Evolutionary conservation across 306 rosid genomes (phyloP).

Genomic region (Casuarina equisetifolia): DNA sequence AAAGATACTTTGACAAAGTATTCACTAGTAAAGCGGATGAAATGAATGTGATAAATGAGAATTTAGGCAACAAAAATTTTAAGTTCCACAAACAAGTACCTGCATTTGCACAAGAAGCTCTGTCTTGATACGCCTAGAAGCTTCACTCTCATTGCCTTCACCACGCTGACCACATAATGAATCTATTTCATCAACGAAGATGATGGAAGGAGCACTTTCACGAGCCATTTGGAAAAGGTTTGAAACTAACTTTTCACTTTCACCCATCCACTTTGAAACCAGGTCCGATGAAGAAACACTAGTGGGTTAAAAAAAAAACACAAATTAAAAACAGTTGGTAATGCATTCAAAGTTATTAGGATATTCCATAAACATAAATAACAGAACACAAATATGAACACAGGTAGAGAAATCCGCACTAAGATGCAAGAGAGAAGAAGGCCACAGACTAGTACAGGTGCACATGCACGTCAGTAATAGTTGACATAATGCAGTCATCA

Average conservation of each 20-base stretch:
- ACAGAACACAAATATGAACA: not conserved
- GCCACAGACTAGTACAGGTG: not conserved
- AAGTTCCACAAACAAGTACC: conserved; percentile 51
- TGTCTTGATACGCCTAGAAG: conserved; percentile 96
- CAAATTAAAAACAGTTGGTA: not conserved
- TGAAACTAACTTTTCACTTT: conserved; percentile 98
- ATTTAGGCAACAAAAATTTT: not conserved
- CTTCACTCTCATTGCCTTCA: conserved; percentile 99
- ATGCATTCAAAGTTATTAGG: conserved; percentile 1
- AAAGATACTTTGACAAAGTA: not conserved
- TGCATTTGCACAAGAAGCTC: conserved; percentile 99
- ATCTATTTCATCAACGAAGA: conserved; percentile 96
- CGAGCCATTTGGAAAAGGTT: conserved; percentile 99
- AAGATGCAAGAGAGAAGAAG: not conserved
- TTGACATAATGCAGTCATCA: not conserved
- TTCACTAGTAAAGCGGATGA: not conserved
- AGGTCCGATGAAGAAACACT: conserved; percentile 97
- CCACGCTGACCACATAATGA: conserved; percentile 96
- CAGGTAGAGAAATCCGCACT: not conserved
- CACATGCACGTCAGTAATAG: not conserved
- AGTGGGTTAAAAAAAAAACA: conserved; percentile 10
- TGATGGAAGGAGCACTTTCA: conserved; percentile 98
- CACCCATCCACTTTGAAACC: conserved; percentile 99
- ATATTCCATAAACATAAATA: not conserved
- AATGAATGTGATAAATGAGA: not conserved